Evolutionary conservation across 179 eudicot species (phyloP).

Genomic region (Amaranthus tricolor): DNA sequence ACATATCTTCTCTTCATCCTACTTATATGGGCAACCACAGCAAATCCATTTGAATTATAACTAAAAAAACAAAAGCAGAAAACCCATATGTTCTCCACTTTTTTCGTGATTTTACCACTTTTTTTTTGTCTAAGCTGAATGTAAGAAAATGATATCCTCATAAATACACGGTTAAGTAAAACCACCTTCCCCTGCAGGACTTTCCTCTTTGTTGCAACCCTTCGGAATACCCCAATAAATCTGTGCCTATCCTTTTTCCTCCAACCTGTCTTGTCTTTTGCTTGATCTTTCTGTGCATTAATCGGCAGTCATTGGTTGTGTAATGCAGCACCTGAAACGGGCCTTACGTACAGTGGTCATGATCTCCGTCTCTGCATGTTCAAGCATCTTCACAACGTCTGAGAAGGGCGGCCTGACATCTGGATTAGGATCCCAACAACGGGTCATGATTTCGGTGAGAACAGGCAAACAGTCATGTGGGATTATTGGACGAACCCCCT

Average conservation of each 20-base stretch:
- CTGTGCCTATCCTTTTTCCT: conserved; percentile 10
- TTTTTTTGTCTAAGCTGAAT: conserved; percentile 27
- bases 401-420: conserved; percentile 73
- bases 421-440: conserved; percentile 77
- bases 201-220: conserved; percentile 1
- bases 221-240: conserved; percentile 11
- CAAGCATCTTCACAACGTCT: conserved; percentile 76
- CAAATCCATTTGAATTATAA: conserved; percentile 38
- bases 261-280: conserved; percentile 14
- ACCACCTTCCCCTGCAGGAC: conserved; percentile 30
- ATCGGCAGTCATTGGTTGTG: conserved; percentile 74
- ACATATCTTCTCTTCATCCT: conserved; percentile 48
- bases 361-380: conserved; percentile 67
- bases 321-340: conserved; percentile 84
- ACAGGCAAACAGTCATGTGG: conserved; percentile 67
- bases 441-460: conserved; percentile 67
- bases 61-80: conserved; percentile 21
- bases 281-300: conserved; percentile 28
- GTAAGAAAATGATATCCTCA: conserved; percentile 33
- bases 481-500: conserved; percentile 61
- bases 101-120: conserved; percentile 37
- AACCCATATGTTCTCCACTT: conserved; percentile 34
- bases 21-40: conserved; percentile 35
- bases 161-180: conserved; percentile 57
- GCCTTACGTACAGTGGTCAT: conserved; percentile 76